Percentiles rank a stretch among this genome's conserved stretches.
Evolutionary conservation across 192 early-diverging fungal genomes (phyloP).

Genomic region (Entophlyctis helioformis): DNA sequence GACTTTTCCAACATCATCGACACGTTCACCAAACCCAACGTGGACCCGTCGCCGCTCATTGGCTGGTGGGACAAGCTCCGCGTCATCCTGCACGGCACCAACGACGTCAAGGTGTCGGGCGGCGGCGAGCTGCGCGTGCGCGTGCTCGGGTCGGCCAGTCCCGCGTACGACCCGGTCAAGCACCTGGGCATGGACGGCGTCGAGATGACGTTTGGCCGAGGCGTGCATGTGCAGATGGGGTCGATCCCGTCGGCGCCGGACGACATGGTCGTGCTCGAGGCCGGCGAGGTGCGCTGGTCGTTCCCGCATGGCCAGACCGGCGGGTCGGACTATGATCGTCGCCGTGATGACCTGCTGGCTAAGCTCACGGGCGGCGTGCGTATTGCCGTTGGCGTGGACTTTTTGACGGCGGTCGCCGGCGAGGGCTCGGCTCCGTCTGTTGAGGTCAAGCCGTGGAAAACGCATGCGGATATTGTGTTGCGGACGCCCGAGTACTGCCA

Average conservation of each 20-base stretch:
- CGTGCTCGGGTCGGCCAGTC: constrained; percentile 27
- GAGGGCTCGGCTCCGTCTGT: background rate
- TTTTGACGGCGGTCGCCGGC: constrained; percentile 10
- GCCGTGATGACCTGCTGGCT: constrained; percentile 10
- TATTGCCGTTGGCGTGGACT: constrained; percentile 21
- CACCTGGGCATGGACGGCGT: constrained; percentile 35
- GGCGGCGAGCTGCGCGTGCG: constrained; percentile 26
- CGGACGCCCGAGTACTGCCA: constrained; percentile 21
- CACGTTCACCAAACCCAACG: constrained; percentile 30
- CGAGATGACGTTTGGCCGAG: constrained; percentile 18
- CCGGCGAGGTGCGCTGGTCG: too few relatives aligned
- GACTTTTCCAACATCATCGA: constrained; percentile 36
- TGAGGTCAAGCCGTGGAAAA: constrained; percentile 7
- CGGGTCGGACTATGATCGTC: too few relatives aligned
- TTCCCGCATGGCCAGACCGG: too few relatives aligned
- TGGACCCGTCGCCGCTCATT: constrained; percentile 35
- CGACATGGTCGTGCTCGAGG: too few relatives aligned
- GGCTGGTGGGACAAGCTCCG: constrained; percentile 50
- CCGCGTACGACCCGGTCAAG: constrained; percentile 28
- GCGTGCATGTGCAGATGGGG: constrained; percentile 21
- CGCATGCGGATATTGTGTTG: constrained; percentile 25
- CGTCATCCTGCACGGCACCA: constrained; percentile 31
- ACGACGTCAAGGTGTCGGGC: constrained; percentile 20
- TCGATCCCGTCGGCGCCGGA: constrained; percentile 2
- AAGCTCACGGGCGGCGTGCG: constrained; percentile 28